Evolutionary conservation across 176 grass and related monocot species (phyloP).

Genomic region (Zoysia pacifica): DNA sequence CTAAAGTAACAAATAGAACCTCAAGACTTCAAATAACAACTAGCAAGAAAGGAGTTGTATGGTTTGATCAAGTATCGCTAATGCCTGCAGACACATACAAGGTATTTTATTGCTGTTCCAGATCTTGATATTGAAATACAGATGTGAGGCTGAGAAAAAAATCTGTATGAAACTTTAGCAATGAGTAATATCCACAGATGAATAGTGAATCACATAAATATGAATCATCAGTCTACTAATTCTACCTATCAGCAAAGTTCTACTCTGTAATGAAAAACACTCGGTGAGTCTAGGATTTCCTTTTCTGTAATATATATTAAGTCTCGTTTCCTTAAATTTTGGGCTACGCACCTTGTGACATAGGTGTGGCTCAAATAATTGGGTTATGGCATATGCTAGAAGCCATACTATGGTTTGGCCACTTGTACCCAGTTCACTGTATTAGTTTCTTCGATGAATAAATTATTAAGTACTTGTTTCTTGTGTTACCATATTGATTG

Average conservation of each 20-base stretch:
- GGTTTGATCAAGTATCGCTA: slow-evolving; percentile 68
- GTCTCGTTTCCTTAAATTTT: not conserved
- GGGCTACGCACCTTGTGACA: not conserved
- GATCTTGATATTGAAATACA: not conserved
- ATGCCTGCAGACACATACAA: slow-evolving; percentile 67
- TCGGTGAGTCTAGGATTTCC: not conserved
- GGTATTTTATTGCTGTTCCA: slow-evolving; percentile 27
- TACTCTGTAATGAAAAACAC: slow-evolving; percentile 34
- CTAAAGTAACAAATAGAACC: slow-evolving; percentile 48
- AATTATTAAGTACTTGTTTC: not conserved
- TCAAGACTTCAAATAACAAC: slow-evolving; percentile 56
- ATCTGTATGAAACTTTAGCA: not conserved
- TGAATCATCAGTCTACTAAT: slow-evolving; percentile 6
- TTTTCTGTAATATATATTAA: not conserved
- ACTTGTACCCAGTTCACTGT: slow-evolving; percentile 6
- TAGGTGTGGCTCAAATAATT: not conserved
- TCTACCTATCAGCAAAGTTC: slow-evolving; percentile 40
- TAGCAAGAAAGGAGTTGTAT: slow-evolving; percentile 49
- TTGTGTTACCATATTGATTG: not conserved
- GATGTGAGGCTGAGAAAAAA: not conserved
- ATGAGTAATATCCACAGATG: slow-evolving; percentile 10
- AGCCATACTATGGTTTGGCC: not conserved
- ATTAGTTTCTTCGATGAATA: slow-evolving; percentile 1
- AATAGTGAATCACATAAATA: slow-evolving; percentile 34
- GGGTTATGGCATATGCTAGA: not conserved